Base-by-base conservation (phyloP, 2,329 filamentous ascomycete genomes). In the Fusarium scirpi region DNA sequence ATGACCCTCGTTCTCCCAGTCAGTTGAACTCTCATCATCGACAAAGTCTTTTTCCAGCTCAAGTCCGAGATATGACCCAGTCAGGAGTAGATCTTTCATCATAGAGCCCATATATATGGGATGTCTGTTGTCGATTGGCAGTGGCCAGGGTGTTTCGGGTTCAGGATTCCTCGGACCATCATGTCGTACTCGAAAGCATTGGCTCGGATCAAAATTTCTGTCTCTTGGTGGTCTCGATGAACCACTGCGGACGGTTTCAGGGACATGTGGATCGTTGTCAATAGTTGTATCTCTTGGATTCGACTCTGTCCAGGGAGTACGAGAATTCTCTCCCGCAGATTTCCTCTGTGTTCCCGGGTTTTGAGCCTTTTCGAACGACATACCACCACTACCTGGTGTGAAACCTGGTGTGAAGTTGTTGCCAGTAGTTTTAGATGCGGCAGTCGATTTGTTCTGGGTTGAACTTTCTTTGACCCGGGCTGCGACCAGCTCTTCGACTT, bases 311-410 rank as follows among this genome's bases (percentile, higher is more conserved):
- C 16, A 30, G 40, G 18, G 8, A 34, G 40, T 9, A 16, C 53
- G 53, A 56, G 22, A n/a, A 10, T 6, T 10, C 43, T 15, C 34
- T 18, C 13, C 11, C 13, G 2, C 22, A 10, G 24, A 13, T 29
- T 20, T n/a, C 16, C 9, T 29, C 44, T 29, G 18, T 25, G 15
- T 30, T 11, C 5, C 18, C 11, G 25, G 20, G 11, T 38, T 11
- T 16, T 22, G 13, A 9, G 29, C 52, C 6, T 4, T 15, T 15
- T 65, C 61, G n/a, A 67, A 67, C 30, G 22, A 24, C 11, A 29
- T 6, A 13, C 63, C 65, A 30, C n/a, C 56, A 30, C 65, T 67
- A 15, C 13, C 25, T 48, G 53, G 38, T 34, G 12, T 8, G 8
- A 38, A n/a, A n/a, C 34, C 34, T 38, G 34, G 34, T 38, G 34